These are phyloP conservation scores for Dendrocalamus latiflorus DNA, from an alignment of 202 grass and related monocot genomes.

Conservation along the genomic window DNA sequence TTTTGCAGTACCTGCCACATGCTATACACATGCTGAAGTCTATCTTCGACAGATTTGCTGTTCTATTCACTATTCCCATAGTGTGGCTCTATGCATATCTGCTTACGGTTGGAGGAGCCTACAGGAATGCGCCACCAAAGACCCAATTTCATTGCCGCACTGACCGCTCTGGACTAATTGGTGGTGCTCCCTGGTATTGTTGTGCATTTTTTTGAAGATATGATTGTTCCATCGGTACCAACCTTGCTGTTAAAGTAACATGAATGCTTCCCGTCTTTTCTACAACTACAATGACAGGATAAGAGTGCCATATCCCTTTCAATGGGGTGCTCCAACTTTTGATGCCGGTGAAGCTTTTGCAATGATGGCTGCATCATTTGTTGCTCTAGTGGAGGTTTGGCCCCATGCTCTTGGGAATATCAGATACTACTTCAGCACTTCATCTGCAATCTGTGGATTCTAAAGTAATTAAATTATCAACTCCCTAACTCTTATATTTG, in stretches of 20 bases:
- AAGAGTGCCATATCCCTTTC: slow-evolving; percentile 98
- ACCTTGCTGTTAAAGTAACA: slow-evolving; percentile 2
- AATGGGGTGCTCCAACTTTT: slow-evolving; percentile 96
- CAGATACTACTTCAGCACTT: slow-evolving; percentile 8
- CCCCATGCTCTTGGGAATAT: not conserved
- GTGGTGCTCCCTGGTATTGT: slow-evolving; percentile 76
- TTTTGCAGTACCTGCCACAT: slow-evolving; percentile 75
- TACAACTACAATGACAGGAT: slow-evolving; percentile 61
- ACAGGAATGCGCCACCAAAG: slow-evolving; percentile 80
- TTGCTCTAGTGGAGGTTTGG: slow-evolving; percentile 85
- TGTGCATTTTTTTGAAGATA: slow-evolving; percentile 21
- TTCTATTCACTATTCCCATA: slow-evolving; percentile 84
- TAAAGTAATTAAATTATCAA: not conserved
- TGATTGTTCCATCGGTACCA: not conserved
- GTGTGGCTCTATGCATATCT: slow-evolving; percentile 98
- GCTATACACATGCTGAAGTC: slow-evolving; percentile 48
- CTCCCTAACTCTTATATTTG: slow-evolving; percentile 29
- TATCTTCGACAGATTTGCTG: slow-evolving; percentile 86
- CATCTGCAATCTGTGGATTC: slow-evolving; percentile 12
- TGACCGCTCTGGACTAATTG: slow-evolving; percentile 83
- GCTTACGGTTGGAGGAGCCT: slow-evolving; percentile 91
- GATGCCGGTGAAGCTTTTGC: slow-evolving; percentile 99
- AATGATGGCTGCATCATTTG: slow-evolving; percentile 98
- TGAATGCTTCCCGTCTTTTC: not conserved
- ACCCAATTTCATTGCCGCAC: slow-evolving; percentile 97